Conservation (phyloP, 2,329 filamentous ascomycete genomes). For the Aspergillus arachidicola region DNA sequence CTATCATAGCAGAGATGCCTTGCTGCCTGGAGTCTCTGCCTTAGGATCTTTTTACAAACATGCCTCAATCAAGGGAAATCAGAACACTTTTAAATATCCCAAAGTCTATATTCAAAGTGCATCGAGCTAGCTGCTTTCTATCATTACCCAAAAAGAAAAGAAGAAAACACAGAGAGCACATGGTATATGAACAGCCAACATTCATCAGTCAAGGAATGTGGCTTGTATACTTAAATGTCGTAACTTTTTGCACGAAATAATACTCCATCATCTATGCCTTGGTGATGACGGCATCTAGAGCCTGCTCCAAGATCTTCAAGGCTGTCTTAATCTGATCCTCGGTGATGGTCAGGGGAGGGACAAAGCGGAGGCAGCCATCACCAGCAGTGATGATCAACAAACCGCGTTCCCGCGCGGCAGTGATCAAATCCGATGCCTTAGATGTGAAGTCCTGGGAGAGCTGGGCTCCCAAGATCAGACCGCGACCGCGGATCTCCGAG, state of each 20-base stretch:
- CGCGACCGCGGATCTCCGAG: slow-evolving; percentile 77
- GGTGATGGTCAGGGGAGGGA: slow-evolving; percentile 81
- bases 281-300: slow-evolving; percentile 59
- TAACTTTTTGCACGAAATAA: background rate
- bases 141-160: background rate
- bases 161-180: background rate
- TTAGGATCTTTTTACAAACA: background rate
- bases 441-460: slow-evolving; percentile 67
- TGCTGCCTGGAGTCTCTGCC: background rate
- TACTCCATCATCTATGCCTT: slow-evolving; percentile 28
- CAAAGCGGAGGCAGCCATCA: slow-evolving; percentile 87
- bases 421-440: slow-evolving; percentile 64
- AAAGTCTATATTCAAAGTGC: background rate
- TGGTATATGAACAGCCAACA: slow-evolving; percentile 2
- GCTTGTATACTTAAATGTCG: background rate
- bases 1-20: background rate
- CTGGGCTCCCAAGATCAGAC: slow-evolving; percentile 85
- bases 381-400: slow-evolving; percentile 90
- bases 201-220: background rate
- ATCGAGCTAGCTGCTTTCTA: background rate
- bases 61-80: background rate
- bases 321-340: slow-evolving; percentile 79
- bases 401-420: slow-evolving; percentile 83
- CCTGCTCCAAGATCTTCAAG: slow-evolving; percentile 72
- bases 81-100: background rate